Conservation (phyloP, 805 yeast genomes). For the Zygosaccharomyces kombuchaensis region DNA sequence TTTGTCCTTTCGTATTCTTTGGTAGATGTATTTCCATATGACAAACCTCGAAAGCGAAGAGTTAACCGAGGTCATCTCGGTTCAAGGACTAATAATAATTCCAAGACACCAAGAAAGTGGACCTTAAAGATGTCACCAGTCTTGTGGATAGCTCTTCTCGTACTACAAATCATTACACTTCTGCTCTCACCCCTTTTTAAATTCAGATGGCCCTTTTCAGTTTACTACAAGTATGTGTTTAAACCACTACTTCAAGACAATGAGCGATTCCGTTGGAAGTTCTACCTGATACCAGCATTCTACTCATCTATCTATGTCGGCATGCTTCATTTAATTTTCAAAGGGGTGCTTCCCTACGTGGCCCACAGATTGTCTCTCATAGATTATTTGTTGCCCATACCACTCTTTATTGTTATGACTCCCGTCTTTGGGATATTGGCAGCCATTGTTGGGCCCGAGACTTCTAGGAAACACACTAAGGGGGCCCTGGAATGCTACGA, state of each 20-base stretch:
- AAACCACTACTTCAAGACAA: slow-evolving; percentile 26
- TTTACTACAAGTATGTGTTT: slow-evolving; percentile 27
- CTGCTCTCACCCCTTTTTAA: slow-evolving; percentile 28
- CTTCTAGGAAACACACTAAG: slow-evolving; percentile 4
- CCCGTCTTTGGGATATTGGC: slow-evolving; percentile 21
- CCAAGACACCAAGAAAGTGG: not conserved
- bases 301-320: slow-evolving; percentile 24
- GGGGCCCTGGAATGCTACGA: slow-evolving; percentile 23
- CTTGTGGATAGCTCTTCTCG: slow-evolving; percentile 6
- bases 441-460: slow-evolving; percentile 20
- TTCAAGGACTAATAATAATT: not conserved
- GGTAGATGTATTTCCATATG: not conserved
- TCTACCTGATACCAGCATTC: slow-evolving; percentile 29
- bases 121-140: slow-evolving; percentile 5
- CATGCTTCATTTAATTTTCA: slow-evolving; percentile 18
- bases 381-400: slow-evolving; percentile 24
- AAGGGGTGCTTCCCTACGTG: slow-evolving; percentile 15
- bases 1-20: too few species aligned
- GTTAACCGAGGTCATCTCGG: not conserved
- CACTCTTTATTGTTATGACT: slow-evolving; percentile 18
- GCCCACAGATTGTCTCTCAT: slow-evolving; percentile 9
- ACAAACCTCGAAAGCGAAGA: not conserved
- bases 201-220: slow-evolving; percentile 17
- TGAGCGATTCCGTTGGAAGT: slow-evolving; percentile 26
- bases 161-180: slow-evolving; percentile 20